Evolutionary conservation across 345 rosid species (phyloP).

Genomic region (Adansonia digitata): DNA sequence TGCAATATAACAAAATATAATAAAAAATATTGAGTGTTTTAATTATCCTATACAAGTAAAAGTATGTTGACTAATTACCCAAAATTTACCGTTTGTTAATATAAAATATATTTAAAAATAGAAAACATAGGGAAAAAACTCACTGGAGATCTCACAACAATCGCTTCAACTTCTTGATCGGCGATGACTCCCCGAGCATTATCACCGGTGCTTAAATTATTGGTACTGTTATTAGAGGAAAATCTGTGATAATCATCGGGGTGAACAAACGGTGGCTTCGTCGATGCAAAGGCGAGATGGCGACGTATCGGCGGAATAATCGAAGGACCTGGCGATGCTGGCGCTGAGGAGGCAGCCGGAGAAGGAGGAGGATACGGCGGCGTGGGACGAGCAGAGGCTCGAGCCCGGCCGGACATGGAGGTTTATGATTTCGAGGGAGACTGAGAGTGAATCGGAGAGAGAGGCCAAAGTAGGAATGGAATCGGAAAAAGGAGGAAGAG

Average conservation of each 20-base stretch:
- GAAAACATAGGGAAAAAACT: too few species aligned
- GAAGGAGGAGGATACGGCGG: slow-evolving; percentile 31
- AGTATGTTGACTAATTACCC: background rate
- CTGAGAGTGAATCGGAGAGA: background rate
- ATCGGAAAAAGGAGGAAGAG: slow-evolving; percentile 10
- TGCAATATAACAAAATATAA: background rate
- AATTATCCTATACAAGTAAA: background rate
- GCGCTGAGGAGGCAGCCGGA: slow-evolving; percentile 16
- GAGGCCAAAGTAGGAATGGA: background rate
- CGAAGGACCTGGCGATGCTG: slow-evolving; percentile 33
- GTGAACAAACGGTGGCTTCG: slow-evolving; percentile 66
- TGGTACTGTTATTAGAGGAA: slow-evolving; percentile 20
- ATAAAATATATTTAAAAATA: background rate
- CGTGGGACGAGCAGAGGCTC: slow-evolving; percentile 38
- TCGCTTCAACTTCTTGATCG: slow-evolving; percentile 56
- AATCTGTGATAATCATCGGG: slow-evolving; percentile 71
- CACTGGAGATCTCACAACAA: slow-evolving; percentile 79
- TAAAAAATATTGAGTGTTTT: background rate
- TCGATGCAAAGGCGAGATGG: slow-evolving; percentile 66
- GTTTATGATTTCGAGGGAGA: too few species aligned
- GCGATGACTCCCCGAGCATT: slow-evolving; percentile 16
- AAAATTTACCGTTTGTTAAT: background rate
- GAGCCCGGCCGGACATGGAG: slow-evolving; percentile 50
- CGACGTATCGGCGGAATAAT: slow-evolving; percentile 68
- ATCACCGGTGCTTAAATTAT: background rate